Evolutionary conservation across 176 grass and related monocot species (phyloP), one percentile per base, ranked within the genome.

Genomic region (Musa schizocarpa): DNA sequence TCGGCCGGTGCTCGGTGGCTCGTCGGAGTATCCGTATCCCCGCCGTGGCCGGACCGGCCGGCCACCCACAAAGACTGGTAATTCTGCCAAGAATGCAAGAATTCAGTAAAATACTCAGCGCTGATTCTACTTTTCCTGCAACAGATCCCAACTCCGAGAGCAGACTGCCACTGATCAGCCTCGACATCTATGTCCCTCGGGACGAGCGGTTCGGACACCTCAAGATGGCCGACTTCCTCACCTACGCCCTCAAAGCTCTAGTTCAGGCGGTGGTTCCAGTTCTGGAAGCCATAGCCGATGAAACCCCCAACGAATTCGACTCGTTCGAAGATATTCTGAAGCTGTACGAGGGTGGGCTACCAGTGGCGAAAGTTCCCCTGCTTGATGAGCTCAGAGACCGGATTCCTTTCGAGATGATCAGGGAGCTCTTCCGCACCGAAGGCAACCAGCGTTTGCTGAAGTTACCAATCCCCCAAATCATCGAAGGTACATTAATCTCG

Each of bases 181-280:
- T 83, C 74, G 78, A 83, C 8, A 94, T 90, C 50, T 94, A 94
- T 49, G 81, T 94, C 25, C 87, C 91, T 0, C 78, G 87, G 9
- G 91, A 94, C 12, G 91, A 94, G 81, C 87, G 85, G 2, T 94
- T 94, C 22, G 91, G 81, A 0, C 76, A 88, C 72, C 78, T 94
- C 3, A 94, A 90, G 68, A 84, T 88, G 91, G 53, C 85, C 0
- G 91, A 94, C 62, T 94, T 94, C 43, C 26, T 78, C 3, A 80
- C 82, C 1, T 82, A 82, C 78, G 69, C 85, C 7, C 19, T 94
- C 63, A 94, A 94, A 72, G 85, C 85, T 0, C 23, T 94, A 9
- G 13, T 54, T 27, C 63, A 90, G n/a, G 74, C 82, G 0, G 54
- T 94, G 50, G 9, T 86, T 22, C 91, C 91, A 7, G 73, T 82